Percentiles rank a stretch among this genome's conserved stretches.
Evolutionary conservation across 345 rosid genomes (phyloP).

Genomic region (Leavenworthia alabamica): DNA sequence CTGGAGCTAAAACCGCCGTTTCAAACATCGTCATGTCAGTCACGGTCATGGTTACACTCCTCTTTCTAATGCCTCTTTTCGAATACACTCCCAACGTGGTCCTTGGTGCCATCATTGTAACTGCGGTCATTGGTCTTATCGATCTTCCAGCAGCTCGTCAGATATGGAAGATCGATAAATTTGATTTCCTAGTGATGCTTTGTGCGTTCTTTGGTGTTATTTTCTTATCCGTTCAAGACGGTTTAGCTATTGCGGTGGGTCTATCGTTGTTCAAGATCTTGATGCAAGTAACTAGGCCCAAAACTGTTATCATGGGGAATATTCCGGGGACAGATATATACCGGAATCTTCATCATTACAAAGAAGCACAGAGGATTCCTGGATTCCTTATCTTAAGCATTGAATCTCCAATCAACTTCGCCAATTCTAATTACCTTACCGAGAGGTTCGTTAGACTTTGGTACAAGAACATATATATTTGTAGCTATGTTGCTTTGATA

Average conservation of each 20-base stretch:
- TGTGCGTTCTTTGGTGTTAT: constrained; percentile 82
- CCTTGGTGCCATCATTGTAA: constrained; percentile 79
- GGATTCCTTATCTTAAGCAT: constrained; percentile 75
- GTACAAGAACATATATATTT: no score
- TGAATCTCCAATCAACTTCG: constrained; percentile 82
- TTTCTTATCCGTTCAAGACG: constrained; percentile 73
- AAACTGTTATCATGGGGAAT: constrained; percentile 67
- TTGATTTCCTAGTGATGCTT: constrained; percentile 70
- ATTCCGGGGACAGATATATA: constrained; percentile 70
- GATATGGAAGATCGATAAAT: constrained; percentile 87
- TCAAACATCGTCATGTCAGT: constrained; percentile 89
- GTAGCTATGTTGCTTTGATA: background rate
- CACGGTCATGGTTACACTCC: constrained; percentile 88
- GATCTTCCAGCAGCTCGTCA: constrained; percentile 72
- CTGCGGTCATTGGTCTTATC: constrained; percentile 89
- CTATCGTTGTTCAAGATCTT: constrained; percentile 79
- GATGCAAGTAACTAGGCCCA: constrained; percentile 79
- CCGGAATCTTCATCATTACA: constrained; percentile 64
- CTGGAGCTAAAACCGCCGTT: constrained; percentile 89
- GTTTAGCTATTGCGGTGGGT: constrained; percentile 89
- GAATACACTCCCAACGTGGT: constrained; percentile 92
- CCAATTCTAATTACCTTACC: constrained; percentile 74
- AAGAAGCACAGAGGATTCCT: constrained; percentile 58
- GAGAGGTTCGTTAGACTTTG: constrained; percentile 79
- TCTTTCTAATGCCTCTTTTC: constrained; percentile 89